Evolutionary conservation across 1,284 basidiomycete genomes (phyloP).

Genomic region (Albatrellus sp.): DNA sequence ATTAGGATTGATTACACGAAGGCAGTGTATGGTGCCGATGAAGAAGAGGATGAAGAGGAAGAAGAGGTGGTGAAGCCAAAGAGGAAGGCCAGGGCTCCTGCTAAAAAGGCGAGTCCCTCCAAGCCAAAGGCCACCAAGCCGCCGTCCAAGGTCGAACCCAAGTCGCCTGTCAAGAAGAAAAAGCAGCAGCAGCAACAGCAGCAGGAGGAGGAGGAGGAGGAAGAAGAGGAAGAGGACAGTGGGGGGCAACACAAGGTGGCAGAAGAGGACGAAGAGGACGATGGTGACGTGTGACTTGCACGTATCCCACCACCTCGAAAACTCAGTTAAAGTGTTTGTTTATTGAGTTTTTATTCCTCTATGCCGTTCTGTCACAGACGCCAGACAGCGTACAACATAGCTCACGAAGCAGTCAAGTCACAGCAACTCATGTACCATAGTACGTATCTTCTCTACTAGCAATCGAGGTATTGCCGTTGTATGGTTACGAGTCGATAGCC

Average conservation of each 20-base stretch:
- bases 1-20: constrained; percentile 24
- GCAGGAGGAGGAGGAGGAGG: constrained; percentile 11
- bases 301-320: no score
- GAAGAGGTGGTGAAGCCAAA: constrained; percentile 14
- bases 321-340: no score
- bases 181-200: constrained; percentile 6
- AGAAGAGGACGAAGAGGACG: constrained; percentile 17
- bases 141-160: constrained; percentile 7
- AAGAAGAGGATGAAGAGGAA: constrained; percentile 19
- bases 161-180: constrained; percentile 12
- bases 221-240: constrained; percentile 9
- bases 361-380: no score
- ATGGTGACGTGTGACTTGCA: constrained; percentile 5
- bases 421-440: no score
- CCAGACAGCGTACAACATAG: no score
- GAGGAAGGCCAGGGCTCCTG: constrained; percentile 7
- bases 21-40: constrained; percentile 14
- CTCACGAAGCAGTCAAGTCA: no score
- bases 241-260: constrained; percentile 12
- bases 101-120: constrained; percentile 6
- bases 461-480: no score
- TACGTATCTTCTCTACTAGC: no score
- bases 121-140: constrained; percentile 7
- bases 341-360: neutral
- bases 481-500: neutral